phyloP scores from a whole-genome alignment of 2,329 filamentous ascomycete species.

The Alternaria solani region DNA sequence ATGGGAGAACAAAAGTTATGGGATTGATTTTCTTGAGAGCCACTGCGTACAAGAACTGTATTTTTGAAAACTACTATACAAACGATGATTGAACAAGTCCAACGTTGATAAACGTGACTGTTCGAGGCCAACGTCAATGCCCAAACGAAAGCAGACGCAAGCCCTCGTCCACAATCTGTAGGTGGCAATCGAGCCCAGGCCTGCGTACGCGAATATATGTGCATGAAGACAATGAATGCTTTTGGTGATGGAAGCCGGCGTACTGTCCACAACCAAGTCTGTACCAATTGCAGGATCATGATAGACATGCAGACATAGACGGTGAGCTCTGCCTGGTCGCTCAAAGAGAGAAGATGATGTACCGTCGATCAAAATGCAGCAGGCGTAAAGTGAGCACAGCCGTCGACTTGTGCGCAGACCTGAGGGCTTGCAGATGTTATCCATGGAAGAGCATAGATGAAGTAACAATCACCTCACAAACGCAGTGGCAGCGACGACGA shows the following conservation, averaged over 20 bases:
- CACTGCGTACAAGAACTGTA: neutral
- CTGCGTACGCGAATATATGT: slow-evolving; percentile 6
- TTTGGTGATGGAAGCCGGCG: slow-evolving; percentile 10
- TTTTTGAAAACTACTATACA: slow-evolving; percentile 17
- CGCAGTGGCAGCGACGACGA: slow-evolving; percentile 14
- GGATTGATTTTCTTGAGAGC: neutral
- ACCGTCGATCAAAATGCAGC: slow-evolving; percentile 3
- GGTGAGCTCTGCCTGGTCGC: neutral
- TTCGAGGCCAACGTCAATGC: neutral
- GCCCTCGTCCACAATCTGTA: slow-evolving; percentile 4
- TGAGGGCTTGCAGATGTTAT: slow-evolving; percentile 14
- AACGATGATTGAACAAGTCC: neutral
- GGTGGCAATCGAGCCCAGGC: neutral
- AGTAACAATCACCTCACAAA: slow-evolving; percentile 25
- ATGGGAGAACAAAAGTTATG: neutral
- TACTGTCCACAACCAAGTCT: slow-evolving; percentile 3
- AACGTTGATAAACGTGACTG: neutral
- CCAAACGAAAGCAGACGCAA: neutral
- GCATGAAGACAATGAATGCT: slow-evolving; percentile 18
- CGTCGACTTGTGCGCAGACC: slow-evolving; percentile 1
- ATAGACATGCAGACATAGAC: slow-evolving; percentile 5
- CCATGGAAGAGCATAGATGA: slow-evolving; percentile 20
- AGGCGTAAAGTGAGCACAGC: slow-evolving; percentile 1
- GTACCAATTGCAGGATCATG: slow-evolving; percentile 2
- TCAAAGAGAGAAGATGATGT: neutral